Evolutionary conservation across 208 protist species (phyloP), one percentile per base, ranked within the genome.

Genomic region (Leishmania aethiopica): DNA sequence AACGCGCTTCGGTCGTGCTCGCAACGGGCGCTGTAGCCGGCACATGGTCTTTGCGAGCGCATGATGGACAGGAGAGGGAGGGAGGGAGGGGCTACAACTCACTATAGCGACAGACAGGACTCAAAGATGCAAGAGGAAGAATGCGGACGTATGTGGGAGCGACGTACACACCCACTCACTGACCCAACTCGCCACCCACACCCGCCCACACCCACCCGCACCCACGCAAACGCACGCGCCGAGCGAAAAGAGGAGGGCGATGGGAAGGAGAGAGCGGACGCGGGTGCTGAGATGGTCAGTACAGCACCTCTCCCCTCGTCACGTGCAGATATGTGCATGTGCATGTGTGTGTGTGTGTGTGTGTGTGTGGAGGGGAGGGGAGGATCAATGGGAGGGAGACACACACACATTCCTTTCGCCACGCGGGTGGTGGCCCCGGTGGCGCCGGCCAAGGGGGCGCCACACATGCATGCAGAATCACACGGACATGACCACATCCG

Each of bases 1-100:
- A 73, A 74, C 37, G 64, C 57, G 62, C 59, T 77, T 40, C 82
- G 82, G 15, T 85, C 77, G 28, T 72, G 60, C 57, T 60, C 72
- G 15, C 77, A 59, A 37, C 72, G 70, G 7, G 59, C 78, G 74
- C 19, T 75, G 51, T 35, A 42, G 13, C 47, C 45, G 0, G 71
- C 32, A 3, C 73, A 79, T 1, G 40, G 28, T 22, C 74, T 49
- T 28, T 71, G 57, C 13, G 73, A 66, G 75, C 82, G 60, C 80
- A 85, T 83, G 35, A 79, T 73, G 8, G 11, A 0, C 22, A 6
- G 11, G 49, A 22, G 42, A 11, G 11, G 17, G 66, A 2, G 37
- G 19, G 7, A 28, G 37, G 17, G 66, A n/a, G 40, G 28, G 15
- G 37, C 6, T 40, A n/a, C 32, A 70, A 42, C 3, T 32, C 22